Evolutionary conservation across 2,329 filamentous ascomycete genomes (phyloP).

Genomic region (Cladorrhinum sp.): DNA sequence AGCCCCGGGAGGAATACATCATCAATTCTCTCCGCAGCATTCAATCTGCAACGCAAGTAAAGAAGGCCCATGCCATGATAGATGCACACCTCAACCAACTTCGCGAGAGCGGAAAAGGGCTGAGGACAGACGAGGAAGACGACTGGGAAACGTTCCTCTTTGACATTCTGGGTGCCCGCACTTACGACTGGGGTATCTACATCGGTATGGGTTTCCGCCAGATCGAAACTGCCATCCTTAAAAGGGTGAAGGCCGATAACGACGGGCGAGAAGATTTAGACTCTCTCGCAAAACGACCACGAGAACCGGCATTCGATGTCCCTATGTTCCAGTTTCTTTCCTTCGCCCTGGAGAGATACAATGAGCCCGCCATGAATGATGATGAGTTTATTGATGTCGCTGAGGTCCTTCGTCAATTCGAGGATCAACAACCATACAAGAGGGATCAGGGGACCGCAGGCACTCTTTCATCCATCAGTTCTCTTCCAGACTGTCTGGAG

Average conservation of each 20-base stretch:
- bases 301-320: constrained; percentile 11
- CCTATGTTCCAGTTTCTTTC: constrained; percentile 13
- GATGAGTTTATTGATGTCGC: neutral
- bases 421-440: constrained; percentile 18
- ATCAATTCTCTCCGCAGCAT: constrained; percentile 9
- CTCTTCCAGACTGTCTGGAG: constrained; percentile 2
- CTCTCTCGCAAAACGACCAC: neutral
- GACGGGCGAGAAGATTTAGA: constrained; percentile 4
- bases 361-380: constrained; percentile 2
- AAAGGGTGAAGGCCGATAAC: neutral
- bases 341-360: constrained; percentile 15
- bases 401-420: constrained; percentile 13
- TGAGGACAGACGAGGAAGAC: neutral
- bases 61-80: neutral
- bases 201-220: constrained; percentile 3
- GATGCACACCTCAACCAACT: neutral
- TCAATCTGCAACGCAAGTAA: constrained; percentile 3
- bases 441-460: no score
- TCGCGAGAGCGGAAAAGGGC: neutral
- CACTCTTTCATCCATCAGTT: neutral
- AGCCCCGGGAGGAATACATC: neutral
- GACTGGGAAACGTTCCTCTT: neutral
- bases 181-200: constrained; percentile 1
- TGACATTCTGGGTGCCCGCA: constrained; percentile 11
- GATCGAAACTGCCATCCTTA: constrained; percentile 1